These are phyloP conservation scores for Colletotrichum lentis DNA, from an alignment of 2,329 filamentous ascomycete species.

Conservation along the genomic window DNA sequence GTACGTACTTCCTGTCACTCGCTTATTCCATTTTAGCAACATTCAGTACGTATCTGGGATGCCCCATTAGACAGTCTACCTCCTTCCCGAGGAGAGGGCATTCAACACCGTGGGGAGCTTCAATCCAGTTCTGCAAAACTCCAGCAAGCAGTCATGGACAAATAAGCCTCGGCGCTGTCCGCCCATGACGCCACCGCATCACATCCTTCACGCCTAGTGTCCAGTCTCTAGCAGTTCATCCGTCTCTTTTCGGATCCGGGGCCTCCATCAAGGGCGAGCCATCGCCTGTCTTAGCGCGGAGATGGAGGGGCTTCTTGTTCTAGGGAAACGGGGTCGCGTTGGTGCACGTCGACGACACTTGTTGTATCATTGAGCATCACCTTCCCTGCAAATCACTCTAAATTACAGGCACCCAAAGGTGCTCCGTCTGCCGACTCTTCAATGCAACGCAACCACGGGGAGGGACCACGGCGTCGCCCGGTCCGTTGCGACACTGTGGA, in stretches of 20 bases:
- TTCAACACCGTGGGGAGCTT: too few relatives aligned
- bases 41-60: too few relatives aligned
- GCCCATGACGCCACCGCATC: background rate
- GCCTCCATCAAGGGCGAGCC: conserved; percentile 23
- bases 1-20: background rate
- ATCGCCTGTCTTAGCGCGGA: conserved; percentile 32
- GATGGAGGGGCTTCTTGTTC: conserved; percentile 12
- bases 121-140: background rate
- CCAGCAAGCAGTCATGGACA: background rate
- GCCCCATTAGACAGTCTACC: too few relatives aligned
- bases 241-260: conserved; percentile 27
- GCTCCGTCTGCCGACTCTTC: conserved; percentile 27
- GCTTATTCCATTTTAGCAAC: background rate
- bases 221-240: conserved; percentile 5
- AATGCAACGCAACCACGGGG: conserved; percentile 34
- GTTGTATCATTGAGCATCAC: conserved; percentile 21
- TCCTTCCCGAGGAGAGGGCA: too few relatives aligned
- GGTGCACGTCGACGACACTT: conserved; percentile 25
- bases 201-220: background rate
- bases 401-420: conserved; percentile 25
- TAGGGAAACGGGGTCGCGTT: conserved; percentile 11
- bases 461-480: conserved; percentile 29
- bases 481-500: conserved; percentile 26
- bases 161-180: background rate
- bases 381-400: conserved; percentile 30